Evolutionary conservation across 306 rosid genomes (phyloP), one percentile per base, ranked within the genome.

Genomic region (Adenanthera pavonina): DNA sequence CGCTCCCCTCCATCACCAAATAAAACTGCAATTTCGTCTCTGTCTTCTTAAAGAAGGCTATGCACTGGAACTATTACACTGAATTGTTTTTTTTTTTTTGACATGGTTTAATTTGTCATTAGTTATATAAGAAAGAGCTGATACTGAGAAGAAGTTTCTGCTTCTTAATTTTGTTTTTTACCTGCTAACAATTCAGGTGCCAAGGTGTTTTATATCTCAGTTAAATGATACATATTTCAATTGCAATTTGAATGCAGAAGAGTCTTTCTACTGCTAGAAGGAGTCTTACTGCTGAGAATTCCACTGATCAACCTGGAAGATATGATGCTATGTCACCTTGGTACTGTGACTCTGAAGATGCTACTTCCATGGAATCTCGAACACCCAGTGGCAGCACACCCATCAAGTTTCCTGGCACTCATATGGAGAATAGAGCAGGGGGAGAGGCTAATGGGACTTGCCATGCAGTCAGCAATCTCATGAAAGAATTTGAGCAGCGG

Each of bases 201-300:
- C 11, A 46, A 46, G 59, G 34, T 47, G 4, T 82, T 66, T 66
- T 17, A 67, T 52, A 49, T 66, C 76, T 79, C 62, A 43, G n/a
- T 36, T 64, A 49, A 15, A 14, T 72, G 43, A 20, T 76, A 61
- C 25, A 8, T 17, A 70, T 79, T 64, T 77, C 78, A 19, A 79
- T 67, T 87, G 74, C 81, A 73, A 82, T 78, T 82, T 76, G 75
- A 56, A 72, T 82, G 91, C 97, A 96, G 99, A 88, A 49, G 89
- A 96, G 95, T 85, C 97, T 96, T 77, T 82, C 97, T 77, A 92
- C 92, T 56, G 98, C 99, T 47, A 89, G 89, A 79, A 93, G 76
- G 94, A 94, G 95, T 90, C 93, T 94, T 80, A 84, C 80, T 60
- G 54, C 91, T 61, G 97, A 89, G 57, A 84, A 79, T 62, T 57